Evolutionary conservation across 2,329 filamentous ascomycete genomes (phyloP), one percentile per base, ranked within the genome.

Genomic region (Cryphonectria radicalis): DNA sequence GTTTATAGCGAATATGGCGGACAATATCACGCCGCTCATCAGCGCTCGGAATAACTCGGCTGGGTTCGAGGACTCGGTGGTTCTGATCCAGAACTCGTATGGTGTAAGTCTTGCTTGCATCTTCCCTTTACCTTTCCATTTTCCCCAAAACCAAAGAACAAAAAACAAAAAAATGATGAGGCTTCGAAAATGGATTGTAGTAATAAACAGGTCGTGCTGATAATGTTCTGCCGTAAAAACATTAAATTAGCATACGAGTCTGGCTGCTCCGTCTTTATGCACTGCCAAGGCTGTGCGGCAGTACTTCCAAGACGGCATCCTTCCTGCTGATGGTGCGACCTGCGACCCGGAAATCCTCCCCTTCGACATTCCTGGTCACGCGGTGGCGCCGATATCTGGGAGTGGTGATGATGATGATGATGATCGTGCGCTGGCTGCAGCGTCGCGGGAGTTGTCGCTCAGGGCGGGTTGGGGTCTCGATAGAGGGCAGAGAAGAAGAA

Each of bases 81-180:
- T 88, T 7, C 76, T 88, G 37, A 79, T 83, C 17, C 85, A 87
- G 74, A 84, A 87, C 62, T 83, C 83, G 0, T 87, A 84, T 57
- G 86, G 86, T 5, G 85, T 86, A 79, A 78, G 83, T 77, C 4
- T 28, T 28, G 28, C 13, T 6, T 6, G 11, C 19, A 25, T 22
- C 35, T 7, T 4, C 32, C 10, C 1, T 13, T n/a, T 35, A 1
- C 25, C 28, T 13, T n/a, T 32, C 32, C n/a, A 0, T 28, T 25
- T 19, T 5, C 17, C 32, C 19, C 10, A 32, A 4, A 59, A 32
- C 1, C 2, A 3, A 3, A 32, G 3, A 32, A 32, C 1, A 32
- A 32, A 3, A 32, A 3, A 32, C 1, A 32, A 32, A 32, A 32
- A 32, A 32, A 32, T 17, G 25, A 35, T 32, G 25, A 22, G 0